Conservation (phyloP, 2,329 filamentous ascomycete species). For the Cordyceps farinosa region DNA sequence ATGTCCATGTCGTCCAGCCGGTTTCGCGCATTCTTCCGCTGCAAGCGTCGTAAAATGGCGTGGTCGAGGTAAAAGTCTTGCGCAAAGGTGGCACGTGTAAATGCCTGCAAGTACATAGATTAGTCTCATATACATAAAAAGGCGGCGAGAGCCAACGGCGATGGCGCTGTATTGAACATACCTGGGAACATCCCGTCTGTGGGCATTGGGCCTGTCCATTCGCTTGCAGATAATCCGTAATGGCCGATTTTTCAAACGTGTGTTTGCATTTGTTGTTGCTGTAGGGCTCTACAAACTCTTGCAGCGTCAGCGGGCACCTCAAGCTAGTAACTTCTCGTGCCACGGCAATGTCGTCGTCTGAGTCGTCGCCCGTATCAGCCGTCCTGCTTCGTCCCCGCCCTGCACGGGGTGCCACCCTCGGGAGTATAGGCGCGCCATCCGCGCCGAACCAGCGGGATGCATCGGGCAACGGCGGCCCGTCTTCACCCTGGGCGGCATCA, state of each 20-base stretch:
- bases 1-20: slow-evolving; percentile 35
- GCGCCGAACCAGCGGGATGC: slow-evolving; percentile 52
- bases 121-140: not conserved
- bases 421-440: slow-evolving; percentile 42
- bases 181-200: slow-evolving; percentile 59
- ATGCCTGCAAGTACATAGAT: slow-evolving; percentile 35
- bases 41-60: slow-evolving; percentile 54
- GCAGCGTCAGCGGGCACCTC: slow-evolving; percentile 66
- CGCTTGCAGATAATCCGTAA: slow-evolving; percentile 53
- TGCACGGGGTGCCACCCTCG: slow-evolving; percentile 19
- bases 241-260: slow-evolving; percentile 64
- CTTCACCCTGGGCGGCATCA: slow-evolving; percentile 46
- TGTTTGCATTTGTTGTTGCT: slow-evolving; percentile 67
- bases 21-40: slow-evolving; percentile 46
- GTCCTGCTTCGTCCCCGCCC: slow-evolving; percentile 13
- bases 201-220: slow-evolving; percentile 54
- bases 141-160: not conserved
- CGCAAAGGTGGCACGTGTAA: slow-evolving; percentile 37
- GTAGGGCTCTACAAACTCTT: slow-evolving; percentile 61
- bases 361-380: slow-evolving; percentile 41
- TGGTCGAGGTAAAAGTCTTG: slow-evolving; percentile 55
- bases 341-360: slow-evolving; percentile 67
- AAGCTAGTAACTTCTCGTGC: slow-evolving; percentile 60
- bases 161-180: slow-evolving; percentile 28
- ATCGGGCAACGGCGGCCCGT: slow-evolving; percentile 50